Evolutionary conservation across 352 stramenopile species (phyloP).

Genomic region (Globisporangium recalcitrans): DNA sequence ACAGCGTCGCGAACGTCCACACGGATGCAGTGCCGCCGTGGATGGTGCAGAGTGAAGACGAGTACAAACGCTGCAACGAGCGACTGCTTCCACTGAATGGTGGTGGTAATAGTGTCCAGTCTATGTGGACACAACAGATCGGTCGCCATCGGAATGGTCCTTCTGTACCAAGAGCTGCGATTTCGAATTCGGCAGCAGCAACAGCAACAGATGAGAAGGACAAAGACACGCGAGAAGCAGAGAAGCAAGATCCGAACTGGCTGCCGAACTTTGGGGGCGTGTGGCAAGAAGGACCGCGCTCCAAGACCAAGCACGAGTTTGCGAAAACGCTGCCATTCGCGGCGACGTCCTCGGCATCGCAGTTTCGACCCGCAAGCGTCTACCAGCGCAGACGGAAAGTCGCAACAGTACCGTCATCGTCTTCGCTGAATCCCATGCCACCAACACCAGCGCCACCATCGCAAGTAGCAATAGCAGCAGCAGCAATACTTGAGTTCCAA

Average conservation of each 20-base stretch:
- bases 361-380: slow-evolving; percentile 9
- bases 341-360: background rate
- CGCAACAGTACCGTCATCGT: background rate
- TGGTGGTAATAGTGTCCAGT: background rate
- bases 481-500: background rate
- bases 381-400: slow-evolving; percentile 9
- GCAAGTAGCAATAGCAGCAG: background rate
- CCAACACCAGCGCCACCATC: background rate
- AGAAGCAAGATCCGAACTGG: slow-evolving; percentile 37
- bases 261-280: slow-evolving; percentile 75
- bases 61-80: slow-evolving; percentile 59
- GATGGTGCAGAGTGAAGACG: slow-evolving; percentile 66
- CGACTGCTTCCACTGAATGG: slow-evolving; percentile 9
- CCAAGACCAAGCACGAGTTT: slow-evolving; percentile 56
- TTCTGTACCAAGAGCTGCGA: background rate
- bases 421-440: background rate
- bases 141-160: background rate
- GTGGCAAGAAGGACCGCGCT: slow-evolving; percentile 65
- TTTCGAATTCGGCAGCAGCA: background rate
- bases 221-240: background rate
- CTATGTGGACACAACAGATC: background rate
- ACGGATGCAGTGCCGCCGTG: slow-evolving; percentile 59
- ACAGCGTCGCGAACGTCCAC: slow-evolving; percentile 55
- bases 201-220: slow-evolving; percentile 3
- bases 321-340: slow-evolving; percentile 12